A percentile compares a stretch with the other conserved stretches of the same genome.
These are phyloP conservation scores for Trametes cingulata DNA, from an alignment of 768 basidiomycete species.

Conservation along the genomic window DNA sequence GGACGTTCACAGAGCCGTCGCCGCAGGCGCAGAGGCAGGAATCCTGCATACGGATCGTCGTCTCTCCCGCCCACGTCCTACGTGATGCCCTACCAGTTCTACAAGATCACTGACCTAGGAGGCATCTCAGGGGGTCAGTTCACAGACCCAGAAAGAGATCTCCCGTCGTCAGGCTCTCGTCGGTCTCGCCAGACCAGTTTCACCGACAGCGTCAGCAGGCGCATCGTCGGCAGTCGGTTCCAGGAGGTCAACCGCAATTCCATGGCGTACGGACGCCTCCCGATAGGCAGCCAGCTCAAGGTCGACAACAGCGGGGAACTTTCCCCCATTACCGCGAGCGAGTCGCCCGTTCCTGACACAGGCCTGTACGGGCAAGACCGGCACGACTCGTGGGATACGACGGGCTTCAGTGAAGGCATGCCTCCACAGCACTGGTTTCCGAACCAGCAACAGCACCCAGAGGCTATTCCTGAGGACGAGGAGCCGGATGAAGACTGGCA, in stretches of 20 bases:
- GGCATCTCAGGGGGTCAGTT: conserved; percentile 63
- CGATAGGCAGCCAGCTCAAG: conserved; percentile 58
- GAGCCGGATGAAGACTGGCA: conserved; percentile 55
- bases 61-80: conserved; percentile 78
- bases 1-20: conserved; percentile 35
- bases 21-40: conserved; percentile 49
- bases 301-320: conserved; percentile 54
- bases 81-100: conserved; percentile 78
- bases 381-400: conserved; percentile 32
- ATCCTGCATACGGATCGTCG: conserved; percentile 66
- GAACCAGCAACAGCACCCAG: conserved; percentile 25
- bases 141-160: conserved; percentile 43
- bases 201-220: conserved; percentile 59
- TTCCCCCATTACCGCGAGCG: conserved; percentile 28
- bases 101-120: conserved; percentile 64
- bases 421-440: conserved; percentile 34
- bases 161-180: conserved; percentile 1
- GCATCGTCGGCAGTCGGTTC: conserved; percentile 68
- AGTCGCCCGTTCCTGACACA: conserved; percentile 51
- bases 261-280: conserved; percentile 54
- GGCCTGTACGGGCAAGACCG: conserved; percentile 54
- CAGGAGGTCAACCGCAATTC: conserved; percentile 71
- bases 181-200: conserved; percentile 42
- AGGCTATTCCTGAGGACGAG: conserved; percentile 24
- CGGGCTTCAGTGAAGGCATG: conserved; percentile 26